Evolutionary conservation across 495 filamentous ascomycete species (phyloP), one percentile per base, ranked within the genome.

Genomic region (Xylaria telfairii): DNA sequence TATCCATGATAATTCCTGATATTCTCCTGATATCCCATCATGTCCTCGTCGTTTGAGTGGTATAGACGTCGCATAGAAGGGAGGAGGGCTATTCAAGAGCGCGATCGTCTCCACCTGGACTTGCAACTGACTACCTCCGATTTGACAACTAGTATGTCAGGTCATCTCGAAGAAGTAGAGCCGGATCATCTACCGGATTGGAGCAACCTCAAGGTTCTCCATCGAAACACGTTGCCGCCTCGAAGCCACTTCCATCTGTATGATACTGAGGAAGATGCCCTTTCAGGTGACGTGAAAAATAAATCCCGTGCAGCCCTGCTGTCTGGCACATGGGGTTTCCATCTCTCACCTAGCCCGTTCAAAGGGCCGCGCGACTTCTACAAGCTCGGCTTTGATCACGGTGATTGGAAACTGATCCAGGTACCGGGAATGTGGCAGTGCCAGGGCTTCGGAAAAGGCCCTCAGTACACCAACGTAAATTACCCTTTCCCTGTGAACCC

Each of bases 351-450:
- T 1, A 83, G 83, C 1, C 88, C 89, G 8, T 74, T 85, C 17
- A 57, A 65, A 5, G 87, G 85, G 9, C 81, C 84, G 3, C 76
- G 78, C 26, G 78, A 81, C 41, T 84, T 84, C 75, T 71, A 80
- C 49, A 76, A 80, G 32, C 74, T 83, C 24, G 69, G 68, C 24
- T 76, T 78, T 53, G 72, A 76, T 47, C 70, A 71, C 5, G 51
- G 70, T 0, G 79, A 79, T 61, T 92, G 90, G 90, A 79, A 74
- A n/a, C 72, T 82, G 46, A 89, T 91, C 67, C 69, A 83, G 42
- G 90, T 92, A 12, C 90, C 90, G 0, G 87, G 89, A 13, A 90
- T 91, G 84, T 92, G 90, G 91, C 90, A 92, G 73, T 79, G 90
- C 19, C 89, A 92, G 72, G 89, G 89, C 49, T 88, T 87, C 70